Evolutionary conservation across 768 basidiomycete species (phyloP), one percentile per base, ranked within the genome.

Genomic region (Trametes meyenii): DNA sequence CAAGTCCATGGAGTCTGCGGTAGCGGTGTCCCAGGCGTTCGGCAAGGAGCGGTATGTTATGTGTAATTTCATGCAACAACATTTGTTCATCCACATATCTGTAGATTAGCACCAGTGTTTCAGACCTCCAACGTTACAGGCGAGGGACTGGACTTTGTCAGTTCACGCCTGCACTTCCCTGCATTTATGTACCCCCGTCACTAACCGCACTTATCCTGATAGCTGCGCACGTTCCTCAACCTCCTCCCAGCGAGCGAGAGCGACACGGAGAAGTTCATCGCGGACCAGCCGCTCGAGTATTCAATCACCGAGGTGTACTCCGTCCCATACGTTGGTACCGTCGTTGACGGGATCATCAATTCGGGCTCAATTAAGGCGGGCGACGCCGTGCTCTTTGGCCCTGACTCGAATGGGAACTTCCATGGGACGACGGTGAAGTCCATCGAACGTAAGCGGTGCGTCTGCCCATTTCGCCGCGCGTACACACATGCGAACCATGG

Each of bases 71-170:
- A 5, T 2, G 35, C 2, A 21, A 21, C 23, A 33, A 35, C 29
- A 42, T 46, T 12, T 5, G 29, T 13, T 56, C 24, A 16, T 24
- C 11, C 23, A 7, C 13, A 17, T 16, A 12, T 40, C 40, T 17
- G 26, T 52, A 95, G 93, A 71, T 72, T 96, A 70, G 95, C 93
- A 69, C 95, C 95, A 0, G 87, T 96, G 61, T 96, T 96, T 75
- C 88, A 89, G 70, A 78, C 96, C 21, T 97, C 95, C 3, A 98
- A 98, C 71, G 93, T 97, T 14, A 96, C 94, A 1, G 96, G 96
- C n/a, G 85, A 92, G 66, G 94, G 95, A 3, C 83, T 96, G 12
- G 87, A 92, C 68, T 80, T 83, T 66, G 89, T 94, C 66, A 49
- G 83, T 66, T 3, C 59, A 29, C 44, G 16, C 36, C 21, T 23